Conservation (phyloP, 176 grass and related monocot species). For the Calamus simplicifolius region DNA sequence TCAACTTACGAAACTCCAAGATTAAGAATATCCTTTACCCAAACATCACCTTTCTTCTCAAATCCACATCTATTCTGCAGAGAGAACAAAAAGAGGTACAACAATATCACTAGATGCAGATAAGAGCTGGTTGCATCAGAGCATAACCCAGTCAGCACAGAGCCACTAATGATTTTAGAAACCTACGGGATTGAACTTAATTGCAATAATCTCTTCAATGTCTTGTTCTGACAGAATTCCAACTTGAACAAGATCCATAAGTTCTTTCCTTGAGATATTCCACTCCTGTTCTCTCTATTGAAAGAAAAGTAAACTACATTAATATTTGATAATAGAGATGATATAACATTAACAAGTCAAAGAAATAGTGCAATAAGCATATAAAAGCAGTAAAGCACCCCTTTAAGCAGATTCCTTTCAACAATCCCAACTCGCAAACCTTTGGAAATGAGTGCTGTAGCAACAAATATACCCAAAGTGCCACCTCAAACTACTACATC, state of each 20-base stretch:
- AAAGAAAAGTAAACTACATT: conserved; percentile 27
- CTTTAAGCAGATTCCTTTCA: conserved; percentile 90
- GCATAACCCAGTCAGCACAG: no score
- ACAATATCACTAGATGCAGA: neutral
- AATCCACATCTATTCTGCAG: conserved; percentile 81
- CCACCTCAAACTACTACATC: conserved; percentile 93
- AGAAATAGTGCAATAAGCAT: conserved; percentile 9
- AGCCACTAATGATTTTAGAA: conserved; percentile 16
- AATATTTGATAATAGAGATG: conserved; percentile 18
- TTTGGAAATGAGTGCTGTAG: conserved; percentile 79
- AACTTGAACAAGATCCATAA: conserved; percentile 73
- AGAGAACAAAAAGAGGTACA: conserved; percentile 12
- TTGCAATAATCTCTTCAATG: conserved; percentile 62
- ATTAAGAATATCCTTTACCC: conserved; percentile 88
- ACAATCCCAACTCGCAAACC: conserved; percentile 75
- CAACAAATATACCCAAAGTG: conserved; percentile 91
- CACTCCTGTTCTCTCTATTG: conserved; percentile 91
- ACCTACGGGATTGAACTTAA: conserved; percentile 78
- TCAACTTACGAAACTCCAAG: conserved; percentile 78
- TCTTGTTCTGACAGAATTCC: conserved; percentile 79
- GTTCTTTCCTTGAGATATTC: conserved; percentile 88
- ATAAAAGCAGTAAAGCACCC: conserved; percentile 48
- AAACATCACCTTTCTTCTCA: conserved; percentile 79
- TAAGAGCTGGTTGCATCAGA: no score
- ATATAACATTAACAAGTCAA: neutral